Evolutionary conservation across 495 filamentous ascomycete genomes (phyloP), one percentile per base, ranked within the genome.

Genomic region (Trichocladium antarcticum): DNA sequence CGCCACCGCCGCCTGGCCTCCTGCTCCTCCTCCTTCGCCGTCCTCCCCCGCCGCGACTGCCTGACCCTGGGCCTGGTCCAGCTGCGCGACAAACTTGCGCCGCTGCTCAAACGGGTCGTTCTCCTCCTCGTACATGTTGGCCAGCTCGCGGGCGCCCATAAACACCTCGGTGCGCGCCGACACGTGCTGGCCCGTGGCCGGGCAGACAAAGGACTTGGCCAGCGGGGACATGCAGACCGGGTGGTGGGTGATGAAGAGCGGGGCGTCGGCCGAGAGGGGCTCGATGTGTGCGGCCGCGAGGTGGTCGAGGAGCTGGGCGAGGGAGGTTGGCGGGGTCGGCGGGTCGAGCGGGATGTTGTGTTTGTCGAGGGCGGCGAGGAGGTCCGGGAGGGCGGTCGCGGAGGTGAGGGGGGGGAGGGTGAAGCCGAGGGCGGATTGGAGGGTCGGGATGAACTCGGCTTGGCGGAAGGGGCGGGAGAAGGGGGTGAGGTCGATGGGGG

Each of bases 91-190:
- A 46, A 98, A 90, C 63, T 97, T 98, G 44, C 80, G 72, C 19
- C 87, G 74, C 64, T 98, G 92, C 50, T 83, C 85, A 24, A 80
- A 80, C 0, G 92, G 93, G 37, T 85, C 85, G 66, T 97, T 98
- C 67, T 98, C 92, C 68, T 98, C 92, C 67, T 98, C 92, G 69
- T 98, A 98, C 58, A 84, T 87, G 63, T 98, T 98, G 8, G 90
- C 85, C 28, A 94, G 68, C 58, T 98, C 92, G 38, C 74, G 73
- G 12, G 82, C 80, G 35, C 75, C 61, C 58, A 95, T 76, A 68
- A 96, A 97, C 32, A 98, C 79, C 63, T 98, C 92, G 2, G 82
- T 85, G 35, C 92, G 82, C 3, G 87, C 85, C 3, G 88, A 81
- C 8, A 79, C 67, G 7, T 63, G 47, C 54, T 94, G 87, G n/a